Evolutionary conservation across 2,329 filamentous ascomycete genomes (phyloP), one percentile per base, ranked within the genome.

Genomic region (Xenoacremonium recifei): DNA sequence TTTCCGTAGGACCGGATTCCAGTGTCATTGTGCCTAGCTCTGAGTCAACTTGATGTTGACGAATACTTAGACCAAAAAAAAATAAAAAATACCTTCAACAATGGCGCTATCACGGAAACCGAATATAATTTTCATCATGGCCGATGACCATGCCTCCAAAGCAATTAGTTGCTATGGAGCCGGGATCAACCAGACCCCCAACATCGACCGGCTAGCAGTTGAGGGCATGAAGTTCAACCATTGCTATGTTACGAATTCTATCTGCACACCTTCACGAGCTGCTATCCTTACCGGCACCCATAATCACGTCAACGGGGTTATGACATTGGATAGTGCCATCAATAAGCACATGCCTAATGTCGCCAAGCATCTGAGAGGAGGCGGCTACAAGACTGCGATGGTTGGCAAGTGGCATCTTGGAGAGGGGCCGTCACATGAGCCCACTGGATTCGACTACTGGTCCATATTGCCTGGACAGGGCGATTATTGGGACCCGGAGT

Each of bases 391-490:
- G 35, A 77, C 73, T 0, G 73, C 69, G 6, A 77, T 77, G 72
- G 58, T 76, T 0, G 75, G 73, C 0, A 78, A 78, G 51, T 77
- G 74, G 73, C 74, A 77, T 48, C 54, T 78, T 11, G 74, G 74
- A 4, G 73, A 78, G 47, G 73, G 71, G 1, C 44, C 48, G 3
- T 57, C 51, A 1, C 68, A 75, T 38, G 64, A 75, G 42, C 75
- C 75, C 0, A 68, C 67, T 0, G 75, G 73, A 0, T 77, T 77
- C 25, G 73, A 76, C 50, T 69, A 74, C 50, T 78, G 73, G 73
- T 65, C 61, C n/a, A 62, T 77, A 4, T 47, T 78, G 0, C 73
- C 73, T 0, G 73, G 73, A 0, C 75, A 77, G 48, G 74, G 75
- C 16, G 70, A 73, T 21, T 77, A 77, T 51, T 73, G 65, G 55